Percentiles rank a stretch among this genome's conserved stretches.
These are phyloP conservation scores for Paragyromitra xinjiangensis DNA, from an alignment of 495 filamentous ascomycete species.

Conservation along the genomic window DNA sequence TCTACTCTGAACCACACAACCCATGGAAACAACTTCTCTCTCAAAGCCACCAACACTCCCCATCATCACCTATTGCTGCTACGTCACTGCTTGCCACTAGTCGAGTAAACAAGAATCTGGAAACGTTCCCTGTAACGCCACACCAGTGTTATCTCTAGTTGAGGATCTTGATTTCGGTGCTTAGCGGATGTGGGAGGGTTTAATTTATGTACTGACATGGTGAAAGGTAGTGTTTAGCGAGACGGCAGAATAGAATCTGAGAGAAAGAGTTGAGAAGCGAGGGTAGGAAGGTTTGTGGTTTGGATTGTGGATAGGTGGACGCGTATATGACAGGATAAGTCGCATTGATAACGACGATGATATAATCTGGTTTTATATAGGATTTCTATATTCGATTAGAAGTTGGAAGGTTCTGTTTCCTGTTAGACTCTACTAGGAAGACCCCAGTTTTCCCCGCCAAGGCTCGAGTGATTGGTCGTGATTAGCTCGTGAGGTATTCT, in stretches of 20 bases:
- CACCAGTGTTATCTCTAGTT: not conserved
- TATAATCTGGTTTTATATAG: not conserved
- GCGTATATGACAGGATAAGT: not conserved
- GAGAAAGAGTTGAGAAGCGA: too few species aligned
- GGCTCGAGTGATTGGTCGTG: not conserved
- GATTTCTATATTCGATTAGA: not conserved
- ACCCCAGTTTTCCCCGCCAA: not conserved
- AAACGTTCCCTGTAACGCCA: not conserved
- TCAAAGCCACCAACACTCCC: too few species aligned
- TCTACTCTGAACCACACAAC: too few species aligned
- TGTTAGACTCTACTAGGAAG: not conserved
- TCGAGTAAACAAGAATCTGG: not conserved
- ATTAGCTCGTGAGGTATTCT: too few species aligned
- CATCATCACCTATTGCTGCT: not conserved
- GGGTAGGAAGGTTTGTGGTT: too few species aligned
- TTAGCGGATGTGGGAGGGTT: not conserved
- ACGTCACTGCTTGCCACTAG: not conserved
- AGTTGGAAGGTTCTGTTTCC: not conserved
- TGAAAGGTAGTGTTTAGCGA: not conserved
- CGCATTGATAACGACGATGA: not conserved
- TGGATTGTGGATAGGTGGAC: too few species aligned
- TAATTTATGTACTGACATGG: not conserved
- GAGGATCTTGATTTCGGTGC: not conserved
- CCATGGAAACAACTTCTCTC: too few species aligned
- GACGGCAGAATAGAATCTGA: too few species aligned